Evolutionary conservation across 1,284 basidiomycete species (phyloP), one percentile per base, ranked within the genome.

Genomic region (Apiotrichum sp.): DNA sequence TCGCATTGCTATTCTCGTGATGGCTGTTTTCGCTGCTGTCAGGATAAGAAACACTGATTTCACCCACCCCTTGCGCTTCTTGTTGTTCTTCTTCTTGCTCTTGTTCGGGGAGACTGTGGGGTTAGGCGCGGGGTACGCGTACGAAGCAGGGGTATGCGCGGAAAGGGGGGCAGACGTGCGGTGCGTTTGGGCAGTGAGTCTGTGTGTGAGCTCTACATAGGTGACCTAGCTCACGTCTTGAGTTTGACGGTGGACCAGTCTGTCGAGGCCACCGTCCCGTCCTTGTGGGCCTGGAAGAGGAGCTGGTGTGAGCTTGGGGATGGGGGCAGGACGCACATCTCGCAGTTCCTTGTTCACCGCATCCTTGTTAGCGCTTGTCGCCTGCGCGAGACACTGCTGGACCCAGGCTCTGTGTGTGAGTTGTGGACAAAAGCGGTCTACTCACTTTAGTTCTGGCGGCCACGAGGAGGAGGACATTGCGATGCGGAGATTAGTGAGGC

Each of bases 341-440:
- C 75, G 76, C 43, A 78, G 65, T 52, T 78, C 76, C 35, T 65
- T 62, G 52, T 73, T 72, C 39, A 78, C 72, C 10, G 67, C 70
- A 13, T 65, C 58, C 56, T 77, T 77, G 62, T 74, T 76, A n/a
- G 66, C 64, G 6, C 70, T 61, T 1, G 70, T 71, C 0, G 74
- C 71, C 57, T 69, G 65, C 10, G 69, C 51, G n/a, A 77, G 64
- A 55, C 69, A 72, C 13, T 71, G 62, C 46, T 75, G 70, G 3
- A 77, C 75, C 72, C 75, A 76, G 8, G 66, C 59, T 57, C 73
- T 77, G 29, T 3, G 29, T 29, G 29, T 29, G 29, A 29, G 29
- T 29, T 29, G 29, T 29, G 29, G 29, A 29, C 29, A 29, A 3
- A 22, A 22, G 32, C 33, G 29, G 29, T 29, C 33, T 22, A 48